A percentile compares a stretch with the other conserved stretches of the same genome.
phyloP scores from a whole-genome alignment of 1,284 basidiomycete species.

The Vanrija sp. region DNA sequence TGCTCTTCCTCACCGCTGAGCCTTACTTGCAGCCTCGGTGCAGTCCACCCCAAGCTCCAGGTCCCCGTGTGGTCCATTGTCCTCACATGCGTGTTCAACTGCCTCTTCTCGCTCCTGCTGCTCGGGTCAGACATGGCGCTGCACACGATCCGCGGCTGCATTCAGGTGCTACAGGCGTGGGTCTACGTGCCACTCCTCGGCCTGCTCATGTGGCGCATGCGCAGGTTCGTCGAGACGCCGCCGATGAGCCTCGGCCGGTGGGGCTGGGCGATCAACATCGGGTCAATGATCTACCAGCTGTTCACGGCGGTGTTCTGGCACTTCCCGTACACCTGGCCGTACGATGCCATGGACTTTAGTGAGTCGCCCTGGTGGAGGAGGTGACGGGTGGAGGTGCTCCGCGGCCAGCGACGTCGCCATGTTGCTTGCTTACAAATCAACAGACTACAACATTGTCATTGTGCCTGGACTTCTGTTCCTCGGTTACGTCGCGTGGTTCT shows the following conservation, averaged over 20 bases:
- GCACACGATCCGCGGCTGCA: slow-evolving; percentile 3
- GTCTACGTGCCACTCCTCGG: not conserved
- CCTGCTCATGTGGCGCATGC: not conserved
- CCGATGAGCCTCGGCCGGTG: not conserved
- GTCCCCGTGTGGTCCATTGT: slow-evolving; percentile 1
- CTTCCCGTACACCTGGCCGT: too few species aligned
- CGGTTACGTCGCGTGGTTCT: slow-evolving; percentile 1
- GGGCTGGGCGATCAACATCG: not conserved
- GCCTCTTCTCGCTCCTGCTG: slow-evolving; percentile 2
- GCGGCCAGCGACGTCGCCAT: too few species aligned
- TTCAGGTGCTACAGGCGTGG: not conserved
- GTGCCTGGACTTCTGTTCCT: slow-evolving; percentile 3
- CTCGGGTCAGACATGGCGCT: slow-evolving; percentile 2
- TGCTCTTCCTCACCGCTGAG: not conserved
- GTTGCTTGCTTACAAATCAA: too few species aligned
- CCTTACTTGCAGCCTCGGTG: not conserved
- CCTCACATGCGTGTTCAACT: not conserved
- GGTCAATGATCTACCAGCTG: not conserved
- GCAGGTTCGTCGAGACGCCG: not conserved
- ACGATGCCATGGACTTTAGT: too few species aligned
- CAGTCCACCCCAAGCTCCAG: not conserved
- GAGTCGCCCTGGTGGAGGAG: too few species aligned
- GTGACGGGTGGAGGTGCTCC: too few species aligned
- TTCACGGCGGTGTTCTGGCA: slow-evolving; percentile 2
- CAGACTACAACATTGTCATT: slow-evolving; percentile 11